phyloP scores from a whole-genome alignment of 768 basidiomycete genomes.

The Lactarius sanguifluus region DNA sequence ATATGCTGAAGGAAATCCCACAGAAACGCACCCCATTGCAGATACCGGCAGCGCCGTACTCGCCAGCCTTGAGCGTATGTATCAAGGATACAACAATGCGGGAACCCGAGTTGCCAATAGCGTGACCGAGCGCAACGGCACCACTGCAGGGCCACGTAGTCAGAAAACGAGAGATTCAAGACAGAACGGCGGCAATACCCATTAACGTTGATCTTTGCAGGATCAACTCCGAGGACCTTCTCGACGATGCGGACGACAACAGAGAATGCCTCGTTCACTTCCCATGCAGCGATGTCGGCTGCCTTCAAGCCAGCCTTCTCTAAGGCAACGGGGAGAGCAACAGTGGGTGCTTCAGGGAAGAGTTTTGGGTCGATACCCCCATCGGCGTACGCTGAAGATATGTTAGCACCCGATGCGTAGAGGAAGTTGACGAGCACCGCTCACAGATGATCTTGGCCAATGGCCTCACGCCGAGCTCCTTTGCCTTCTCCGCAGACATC shows the following conservation, averaged over 20 bases:
- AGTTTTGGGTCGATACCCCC: conserved; percentile 95
- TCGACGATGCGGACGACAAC: conserved; percentile 90
- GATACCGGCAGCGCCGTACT: conserved; percentile 95
- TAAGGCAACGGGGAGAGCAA: conserved; percentile 86
- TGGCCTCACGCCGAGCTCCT: conserved; percentile 87
- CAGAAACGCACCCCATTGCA: conserved; percentile 85
- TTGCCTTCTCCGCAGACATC: conserved; percentile 90
- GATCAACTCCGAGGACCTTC: conserved; percentile 80
- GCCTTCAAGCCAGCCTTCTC: conserved; percentile 80
- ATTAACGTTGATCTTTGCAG: conserved; percentile 86
- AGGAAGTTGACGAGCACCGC: conserved; percentile 36
- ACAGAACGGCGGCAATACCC: conserved; percentile 52
- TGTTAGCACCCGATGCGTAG: conserved; percentile 8
- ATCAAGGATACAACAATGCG: conserved; percentile 92
- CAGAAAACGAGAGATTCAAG: conserved; percentile 15
- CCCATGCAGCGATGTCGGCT: conserved; percentile 87
- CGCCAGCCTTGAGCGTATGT: conserved; percentile 86
- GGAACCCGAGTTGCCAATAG: conserved; percentile 94
- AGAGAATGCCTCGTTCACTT: conserved; percentile 98
- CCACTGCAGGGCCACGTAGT: conserved; percentile 55
- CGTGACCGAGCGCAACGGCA: conserved; percentile 93
- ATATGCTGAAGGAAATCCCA: neutral
- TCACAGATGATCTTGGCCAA: conserved; percentile 92
- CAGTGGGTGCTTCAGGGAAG: conserved; percentile 93
- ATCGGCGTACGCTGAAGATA: conserved; percentile 82